phyloP scores from a whole-genome alignment of 768 basidiomycete species.

The Collybia nuda region DNA sequence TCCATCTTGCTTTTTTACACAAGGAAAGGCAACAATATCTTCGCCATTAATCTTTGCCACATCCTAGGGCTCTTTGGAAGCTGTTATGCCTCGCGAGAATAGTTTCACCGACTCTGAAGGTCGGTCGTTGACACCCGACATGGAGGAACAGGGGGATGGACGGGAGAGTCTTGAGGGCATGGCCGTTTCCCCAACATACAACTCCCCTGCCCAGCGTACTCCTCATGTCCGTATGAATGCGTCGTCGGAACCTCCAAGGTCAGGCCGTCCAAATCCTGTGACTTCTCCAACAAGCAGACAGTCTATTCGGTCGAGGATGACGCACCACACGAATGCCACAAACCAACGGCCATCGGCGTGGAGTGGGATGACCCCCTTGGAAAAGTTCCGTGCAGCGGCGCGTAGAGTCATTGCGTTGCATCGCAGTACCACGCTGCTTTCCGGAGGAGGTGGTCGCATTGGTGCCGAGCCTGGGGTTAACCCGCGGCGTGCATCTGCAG shows the following conservation, averaged over 20 bases:
- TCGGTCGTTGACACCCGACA: conserved; percentile 65
- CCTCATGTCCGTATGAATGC: background rate
- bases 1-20: too few relatives aligned
- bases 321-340: conserved; percentile 1
- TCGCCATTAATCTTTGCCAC: background rate
- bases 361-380: conserved; percentile 34
- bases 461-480: conserved; percentile 76
- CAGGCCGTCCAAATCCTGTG: background rate
- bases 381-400: conserved; percentile 54
- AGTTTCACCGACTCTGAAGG: conserved; percentile 67
- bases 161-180: conserved; percentile 4
- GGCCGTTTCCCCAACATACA: conserved; percentile 16
- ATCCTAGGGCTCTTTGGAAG: conserved; percentile 9
- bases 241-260: conserved; percentile 3
- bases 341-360: conserved; percentile 5
- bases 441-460: conserved; percentile 31
- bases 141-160: conserved; percentile 40
- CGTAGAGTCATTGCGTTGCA: conserved; percentile 65
- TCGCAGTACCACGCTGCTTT: conserved; percentile 44
- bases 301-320: background rate
- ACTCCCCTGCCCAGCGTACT: conserved; percentile 2
- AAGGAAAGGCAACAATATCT: too few relatives aligned
- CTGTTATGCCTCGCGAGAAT: conserved; percentile 62
- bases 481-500: conserved; percentile 59
- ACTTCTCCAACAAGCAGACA: conserved; percentile 4